Percentiles rank a stretch among this genome's conserved stretches.
Conservation (phyloP, 805 yeast genomes). For the Phaffomyces opuntiae region DNA sequence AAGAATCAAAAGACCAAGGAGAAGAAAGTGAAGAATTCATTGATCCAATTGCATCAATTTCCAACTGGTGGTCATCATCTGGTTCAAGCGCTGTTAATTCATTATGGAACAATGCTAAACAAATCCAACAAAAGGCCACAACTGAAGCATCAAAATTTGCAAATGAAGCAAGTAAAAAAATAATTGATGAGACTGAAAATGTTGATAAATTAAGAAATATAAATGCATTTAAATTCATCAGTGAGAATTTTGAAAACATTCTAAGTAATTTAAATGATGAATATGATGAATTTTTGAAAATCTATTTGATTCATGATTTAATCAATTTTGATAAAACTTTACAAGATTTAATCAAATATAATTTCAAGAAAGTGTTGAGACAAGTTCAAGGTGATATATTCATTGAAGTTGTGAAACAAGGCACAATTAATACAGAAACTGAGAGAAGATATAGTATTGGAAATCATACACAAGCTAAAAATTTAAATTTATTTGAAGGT, state of each 20-base stretch:
- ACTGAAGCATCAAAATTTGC: constrained; percentile 24
- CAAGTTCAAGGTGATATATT: constrained; percentile 77
- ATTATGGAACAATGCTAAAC: constrained; percentile 61
- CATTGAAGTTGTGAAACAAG: constrained; percentile 48
- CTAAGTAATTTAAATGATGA: constrained; percentile 16
- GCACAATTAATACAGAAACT: constrained; percentile 25
- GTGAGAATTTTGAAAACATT: constrained; percentile 18
- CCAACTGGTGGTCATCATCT: constrained; percentile 70
- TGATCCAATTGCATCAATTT: constrained; percentile 59
- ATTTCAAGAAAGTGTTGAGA: constrained; percentile 56
- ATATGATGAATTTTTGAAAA: constrained; percentile 48
- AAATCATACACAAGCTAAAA: constrained; percentile 23
- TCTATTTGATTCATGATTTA: constrained; percentile 64
- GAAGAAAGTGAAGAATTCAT: constrained; percentile 23
- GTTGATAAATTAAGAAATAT: constrained; percentile 12
- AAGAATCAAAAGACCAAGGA: neutral
- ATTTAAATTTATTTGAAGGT: constrained; percentile 69
- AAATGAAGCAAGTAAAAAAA: constrained; percentile 20
- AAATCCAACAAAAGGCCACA: constrained; percentile 34
- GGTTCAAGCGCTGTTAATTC: constrained; percentile 62
- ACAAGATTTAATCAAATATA: constrained; percentile 39
- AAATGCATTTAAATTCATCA: constrained; percentile 3
- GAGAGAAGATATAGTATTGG: constrained; percentile 10
- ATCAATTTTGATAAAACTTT: constrained; percentile 42
- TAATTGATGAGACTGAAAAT: constrained; percentile 25